Base-by-base conservation (phyloP, 1,284 basidiomycete genomes). In the Polyporus tsugae region DNA sequence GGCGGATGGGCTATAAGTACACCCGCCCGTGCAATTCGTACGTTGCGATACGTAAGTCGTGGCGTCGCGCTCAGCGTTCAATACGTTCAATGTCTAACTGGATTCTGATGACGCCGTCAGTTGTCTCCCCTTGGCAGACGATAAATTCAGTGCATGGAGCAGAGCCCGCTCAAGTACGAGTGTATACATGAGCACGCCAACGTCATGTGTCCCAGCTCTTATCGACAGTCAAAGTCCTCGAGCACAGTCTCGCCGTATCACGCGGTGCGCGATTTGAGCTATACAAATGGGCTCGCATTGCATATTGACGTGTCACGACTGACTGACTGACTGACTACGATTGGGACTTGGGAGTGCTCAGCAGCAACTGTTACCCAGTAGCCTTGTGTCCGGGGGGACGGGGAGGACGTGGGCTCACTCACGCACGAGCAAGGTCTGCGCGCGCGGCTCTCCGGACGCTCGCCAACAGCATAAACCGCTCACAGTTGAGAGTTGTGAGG, bases 321-420 rank as follows among this genome's bases (percentile, higher is more conserved):
- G 29, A 33, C 15, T 29, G 29, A 17, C 52, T 55, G 29, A 33
- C 15, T 29, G 3, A 29, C 29, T 29, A 10, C n/a, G 11, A 25
- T 4, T 49, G 22, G 22, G 25, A 25, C 46, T 49, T 13, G 11
- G 22, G 4, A 7, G 52, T 15, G 2, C 29, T 35, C 52, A 55
- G 22, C 25, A 25, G 52, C 29, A 29, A 29, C 29, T 29, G 29
- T 29, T 29, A 29, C 29, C 29, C 5, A 29, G 29, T 35, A 6
- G 52, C 25, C 29, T 55, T 33, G 52, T 55, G 52, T 55, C 52
- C 52, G 52, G 52, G 52, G 49, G 49, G 11, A 15, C 10, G 49
- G 49, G 44, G 44, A 46, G 44, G 44, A 46, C 7, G 44, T 46
- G 42, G 42, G 42, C 19, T 5, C 3, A 10, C 44, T 22, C 44